phyloP scores from a whole-genome alignment of 2,329 filamentous ascomycete genomes.

The Aspergillus ochraceus region DNA sequence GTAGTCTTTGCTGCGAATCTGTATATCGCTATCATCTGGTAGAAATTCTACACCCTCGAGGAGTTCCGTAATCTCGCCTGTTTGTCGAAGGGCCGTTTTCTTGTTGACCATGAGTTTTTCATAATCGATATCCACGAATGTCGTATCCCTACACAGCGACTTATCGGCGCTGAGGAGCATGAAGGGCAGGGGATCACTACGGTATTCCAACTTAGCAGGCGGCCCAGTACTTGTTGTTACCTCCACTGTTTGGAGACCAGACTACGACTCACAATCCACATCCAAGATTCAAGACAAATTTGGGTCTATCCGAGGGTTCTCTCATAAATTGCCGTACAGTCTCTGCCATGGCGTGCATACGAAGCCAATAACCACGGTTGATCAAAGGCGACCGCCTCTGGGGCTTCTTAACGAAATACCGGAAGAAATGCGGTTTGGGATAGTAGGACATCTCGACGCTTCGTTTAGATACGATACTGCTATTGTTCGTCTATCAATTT shows the following conservation, averaged over 20 bases:
- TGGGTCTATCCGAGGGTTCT: conserved; percentile 55
- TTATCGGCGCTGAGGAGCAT: conserved; percentile 71
- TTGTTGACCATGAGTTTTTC: conserved; percentile 77
- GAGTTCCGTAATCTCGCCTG: conserved; percentile 58
- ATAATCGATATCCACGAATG: conserved; percentile 86
- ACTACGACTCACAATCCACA: conserved; percentile 76
- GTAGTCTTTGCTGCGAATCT: conserved; percentile 70
- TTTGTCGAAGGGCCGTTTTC: conserved; percentile 64
- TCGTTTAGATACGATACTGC: conserved; percentile 87
- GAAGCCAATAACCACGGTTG: conserved; percentile 84
- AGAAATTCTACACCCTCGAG: conserved; percentile 48
- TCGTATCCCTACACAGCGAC: conserved; percentile 56
- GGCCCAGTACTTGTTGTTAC: conserved; percentile 3
- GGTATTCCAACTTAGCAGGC: conserved; percentile 27
- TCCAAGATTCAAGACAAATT: conserved; percentile 79
- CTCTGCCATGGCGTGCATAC: conserved; percentile 78
- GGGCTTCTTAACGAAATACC: conserved; percentile 82
- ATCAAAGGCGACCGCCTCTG: conserved; percentile 83
- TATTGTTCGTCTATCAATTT: conserved; percentile 71
- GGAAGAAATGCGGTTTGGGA: conserved; percentile 79
- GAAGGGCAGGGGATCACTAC: conserved; percentile 83
- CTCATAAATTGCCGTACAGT: conserved; percentile 73
- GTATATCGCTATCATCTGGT: conserved; percentile 38
- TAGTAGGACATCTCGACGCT: conserved; percentile 90
- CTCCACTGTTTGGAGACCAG: background rate